Percentiles rank a stretch among this genome's conserved stretches.
Conservation (phyloP, 768 basidiomycete species). For the Rhodocollybia butyracea region DNA sequence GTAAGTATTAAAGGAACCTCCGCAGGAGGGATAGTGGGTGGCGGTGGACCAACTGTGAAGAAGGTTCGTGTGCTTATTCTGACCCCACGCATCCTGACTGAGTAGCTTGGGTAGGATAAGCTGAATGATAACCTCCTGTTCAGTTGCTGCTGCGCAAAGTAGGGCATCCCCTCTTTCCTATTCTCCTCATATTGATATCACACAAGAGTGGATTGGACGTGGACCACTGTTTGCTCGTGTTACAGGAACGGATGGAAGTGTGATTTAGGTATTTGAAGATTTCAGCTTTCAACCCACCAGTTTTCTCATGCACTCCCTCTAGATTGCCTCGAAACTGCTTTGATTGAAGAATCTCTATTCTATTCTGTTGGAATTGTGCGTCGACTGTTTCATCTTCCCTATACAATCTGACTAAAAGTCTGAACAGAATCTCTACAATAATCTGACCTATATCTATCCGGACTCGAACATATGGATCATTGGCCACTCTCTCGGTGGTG, state of each 20-base stretch:
- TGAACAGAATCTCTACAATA: slow-evolving; percentile 88
- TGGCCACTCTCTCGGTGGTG: slow-evolving; percentile 70
- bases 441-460: slow-evolving; percentile 90
- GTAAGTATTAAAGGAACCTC: slow-evolving; percentile 94
- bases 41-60: slow-evolving; percentile 78
- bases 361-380: slow-evolving; percentile 87
- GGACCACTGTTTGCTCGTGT: slow-evolving; percentile 93
- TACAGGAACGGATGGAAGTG: slow-evolving; percentile 80
- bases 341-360: slow-evolving; percentile 80
- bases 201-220: slow-evolving; percentile 84
- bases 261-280: slow-evolving; percentile 39
- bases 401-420: background rate
- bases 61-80: too few species aligned
- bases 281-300: background rate
- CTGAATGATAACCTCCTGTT: slow-evolving; percentile 92
- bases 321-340: slow-evolving; percentile 69
- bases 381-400: slow-evolving; percentile 8
- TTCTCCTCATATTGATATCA: too few species aligned
- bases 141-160: slow-evolving; percentile 97
- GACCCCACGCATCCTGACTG: too few species aligned
- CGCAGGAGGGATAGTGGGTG: slow-evolving; percentile 65
- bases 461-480: slow-evolving; percentile 86
- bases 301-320: background rate
- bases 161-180: too few species aligned
- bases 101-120: too few species aligned